phyloP scores from a whole-genome alignment of 2,329 filamentous ascomycete species.

The Helotiales sp. region DNA sequence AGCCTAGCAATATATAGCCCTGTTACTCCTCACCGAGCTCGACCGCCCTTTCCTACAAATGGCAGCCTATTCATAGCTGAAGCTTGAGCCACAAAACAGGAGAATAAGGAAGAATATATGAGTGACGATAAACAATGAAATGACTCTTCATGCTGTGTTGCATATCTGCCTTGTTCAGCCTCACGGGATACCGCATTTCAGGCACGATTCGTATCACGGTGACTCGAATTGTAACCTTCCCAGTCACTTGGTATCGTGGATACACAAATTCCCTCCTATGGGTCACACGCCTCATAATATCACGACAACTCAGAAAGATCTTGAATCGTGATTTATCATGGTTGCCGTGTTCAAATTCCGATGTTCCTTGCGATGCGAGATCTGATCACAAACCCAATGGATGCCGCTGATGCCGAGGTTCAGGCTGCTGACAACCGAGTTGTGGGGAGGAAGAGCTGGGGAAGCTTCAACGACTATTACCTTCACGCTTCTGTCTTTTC shows the following conservation, averaged over 20 bases:
- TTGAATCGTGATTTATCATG: background rate
- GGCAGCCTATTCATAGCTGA: background rate
- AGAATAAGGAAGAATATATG: background rate
- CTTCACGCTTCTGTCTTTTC: background rate
- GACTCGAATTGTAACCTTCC: background rate
- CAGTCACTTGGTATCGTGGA: background rate
- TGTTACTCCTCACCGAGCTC: slow-evolving; percentile 5
- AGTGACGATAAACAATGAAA: background rate
- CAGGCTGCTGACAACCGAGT: slow-evolving; percentile 2
- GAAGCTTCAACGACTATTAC: slow-evolving; percentile 13
- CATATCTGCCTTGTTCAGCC: background rate
- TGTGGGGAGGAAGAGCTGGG: slow-evolving; percentile 16
- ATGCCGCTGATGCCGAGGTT: slow-evolving; percentile 11
- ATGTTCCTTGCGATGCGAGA: background rate
- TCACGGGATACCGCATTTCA: background rate
- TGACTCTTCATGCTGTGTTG: background rate
- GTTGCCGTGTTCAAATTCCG: background rate
- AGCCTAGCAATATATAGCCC: slow-evolving; percentile 1
- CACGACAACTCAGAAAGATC: background rate
- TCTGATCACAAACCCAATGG: background rate
- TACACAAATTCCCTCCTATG: background rate
- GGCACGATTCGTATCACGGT: background rate
- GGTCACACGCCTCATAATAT: background rate
- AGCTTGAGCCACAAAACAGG: background rate
- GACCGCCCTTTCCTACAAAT: background rate